phyloP scores from a whole-genome alignment of 2,329 filamentous ascomycete species.

The Dactylellina cionopaga region DNA sequence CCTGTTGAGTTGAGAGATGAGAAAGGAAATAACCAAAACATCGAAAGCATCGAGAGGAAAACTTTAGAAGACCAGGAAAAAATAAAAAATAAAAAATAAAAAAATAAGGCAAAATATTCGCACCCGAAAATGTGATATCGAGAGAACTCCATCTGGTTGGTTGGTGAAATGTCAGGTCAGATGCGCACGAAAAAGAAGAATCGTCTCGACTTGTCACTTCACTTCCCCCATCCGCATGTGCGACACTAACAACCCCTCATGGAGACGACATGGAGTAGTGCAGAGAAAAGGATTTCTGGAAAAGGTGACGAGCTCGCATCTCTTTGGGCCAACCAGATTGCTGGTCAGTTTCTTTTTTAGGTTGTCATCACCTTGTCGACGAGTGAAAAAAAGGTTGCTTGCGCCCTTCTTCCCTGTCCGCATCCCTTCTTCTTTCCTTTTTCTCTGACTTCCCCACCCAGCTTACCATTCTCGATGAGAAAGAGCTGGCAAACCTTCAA shows the following conservation, averaged over 20 bases:
- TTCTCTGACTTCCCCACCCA: constrained; percentile 9
- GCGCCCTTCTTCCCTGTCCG: constrained; percentile 34
- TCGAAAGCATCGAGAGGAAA: too few relatives aligned
- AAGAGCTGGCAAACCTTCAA: neutral
- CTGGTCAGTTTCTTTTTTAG: constrained; percentile 48
- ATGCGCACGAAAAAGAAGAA: constrained; percentile 37
- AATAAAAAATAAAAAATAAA: neutral
- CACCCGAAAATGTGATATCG: constrained; percentile 31
- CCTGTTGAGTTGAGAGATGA: constrained; percentile 20
- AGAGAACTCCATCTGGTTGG: constrained; percentile 8
- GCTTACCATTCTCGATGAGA: neutral
- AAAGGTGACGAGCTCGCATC: constrained; percentile 50
- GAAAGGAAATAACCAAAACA: too few relatives aligned
- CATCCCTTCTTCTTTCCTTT: constrained; percentile 15
- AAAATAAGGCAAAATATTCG: neutral
- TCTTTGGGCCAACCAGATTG: constrained; percentile 37
- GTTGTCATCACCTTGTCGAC: constrained; percentile 50
- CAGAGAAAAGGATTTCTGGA: constrained; percentile 7
- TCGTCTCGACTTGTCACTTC: constrained; percentile 51
- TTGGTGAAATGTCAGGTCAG: constrained; percentile 45
- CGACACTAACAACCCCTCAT: constrained; percentile 39
- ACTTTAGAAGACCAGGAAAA: too few relatives aligned
- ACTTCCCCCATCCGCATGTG: constrained; percentile 46
- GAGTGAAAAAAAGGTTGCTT: constrained; percentile 29
- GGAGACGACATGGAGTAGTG: constrained; percentile 1